Conservation (phyloP, 2,329 filamentous ascomycete genomes). For the Phyllosticta ampelicida region DNA sequence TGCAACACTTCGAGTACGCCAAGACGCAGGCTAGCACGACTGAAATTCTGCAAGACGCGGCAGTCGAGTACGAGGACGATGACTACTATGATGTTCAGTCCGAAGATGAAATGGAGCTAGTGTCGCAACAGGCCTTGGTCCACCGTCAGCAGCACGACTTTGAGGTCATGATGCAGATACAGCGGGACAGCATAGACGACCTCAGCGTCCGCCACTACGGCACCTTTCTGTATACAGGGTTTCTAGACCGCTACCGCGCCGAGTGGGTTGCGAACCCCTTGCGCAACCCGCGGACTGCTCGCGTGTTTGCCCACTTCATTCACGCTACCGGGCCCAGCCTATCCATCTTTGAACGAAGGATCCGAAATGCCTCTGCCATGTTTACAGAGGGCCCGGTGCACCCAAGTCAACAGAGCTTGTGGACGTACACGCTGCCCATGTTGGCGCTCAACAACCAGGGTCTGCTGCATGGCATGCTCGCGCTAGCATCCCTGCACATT, state of each 20-base stretch:
- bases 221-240: constrained; percentile 36
- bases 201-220: constrained; percentile 33
- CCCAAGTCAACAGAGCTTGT: constrained; percentile 48
- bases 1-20: constrained; percentile 7
- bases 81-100: constrained; percentile 40
- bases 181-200: constrained; percentile 25
- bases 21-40: constrained; percentile 15
- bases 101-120: constrained; percentile 33
- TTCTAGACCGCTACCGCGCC: constrained; percentile 35
- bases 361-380: constrained; percentile 58
- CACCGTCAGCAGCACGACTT: constrained; percentile 19
- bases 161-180: constrained; percentile 26
- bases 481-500: constrained; percentile 77
- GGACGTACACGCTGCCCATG: constrained; percentile 72
- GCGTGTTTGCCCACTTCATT: constrained; percentile 86
- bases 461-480: constrained; percentile 81
- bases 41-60: constrained; percentile 25
- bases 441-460: constrained; percentile 77
- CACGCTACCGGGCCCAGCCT: constrained; percentile 77
- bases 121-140: constrained; percentile 2
- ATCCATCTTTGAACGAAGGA: constrained; percentile 77
- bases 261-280: constrained; percentile 51
- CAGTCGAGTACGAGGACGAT: constrained; percentile 37
- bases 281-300: constrained; percentile 66
- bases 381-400: constrained; percentile 52